These are phyloP conservation scores for Scheffersomyces segobiensis DNA, from an alignment of 1,139 yeast genomes.

Conservation along the genomic window DNA sequence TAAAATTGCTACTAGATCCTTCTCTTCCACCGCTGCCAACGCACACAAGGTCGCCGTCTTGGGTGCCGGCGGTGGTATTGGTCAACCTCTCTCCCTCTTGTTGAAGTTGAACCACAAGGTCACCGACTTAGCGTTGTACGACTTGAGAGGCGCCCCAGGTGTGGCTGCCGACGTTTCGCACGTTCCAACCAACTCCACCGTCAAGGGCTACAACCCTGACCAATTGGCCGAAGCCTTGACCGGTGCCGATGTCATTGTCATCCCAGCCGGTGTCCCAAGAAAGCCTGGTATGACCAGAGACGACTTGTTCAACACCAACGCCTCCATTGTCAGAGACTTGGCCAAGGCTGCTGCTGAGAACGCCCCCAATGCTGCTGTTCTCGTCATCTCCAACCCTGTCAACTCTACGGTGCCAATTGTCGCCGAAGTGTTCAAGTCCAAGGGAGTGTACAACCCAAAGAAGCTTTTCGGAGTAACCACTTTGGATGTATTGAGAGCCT, in stretches of 20 bases:
- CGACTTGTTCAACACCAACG: slow-evolving; percentile 90
- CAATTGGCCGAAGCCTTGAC: slow-evolving; percentile 60
- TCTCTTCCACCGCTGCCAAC: slow-evolving; percentile 62
- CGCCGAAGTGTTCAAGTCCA: slow-evolving; percentile 77
- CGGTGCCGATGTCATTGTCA: slow-evolving; percentile 75
- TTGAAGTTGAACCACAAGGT: slow-evolving; percentile 65
- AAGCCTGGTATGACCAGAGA: slow-evolving; percentile 99
- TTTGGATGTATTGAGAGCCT: slow-evolving; percentile 85
- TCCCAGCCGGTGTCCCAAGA: slow-evolving; percentile 97
- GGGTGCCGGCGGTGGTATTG: slow-evolving; percentile 90
- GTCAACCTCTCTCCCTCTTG: slow-evolving; percentile 88
- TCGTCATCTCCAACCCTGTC: slow-evolving; percentile 91
- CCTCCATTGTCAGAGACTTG: slow-evolving; percentile 82
- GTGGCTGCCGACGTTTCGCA: slow-evolving; percentile 92
- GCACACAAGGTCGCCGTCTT: slow-evolving; percentile 75
- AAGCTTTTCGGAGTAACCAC: slow-evolving; percentile 92
- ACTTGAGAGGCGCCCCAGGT: slow-evolving; percentile 88
- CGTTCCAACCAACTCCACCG: slow-evolving; percentile 77
- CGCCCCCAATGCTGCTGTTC: slow-evolving; percentile 74
- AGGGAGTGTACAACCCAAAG: slow-evolving; percentile 75
- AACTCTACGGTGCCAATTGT: slow-evolving; percentile 95
- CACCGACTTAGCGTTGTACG: slow-evolving; percentile 76
- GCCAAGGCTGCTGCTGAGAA: slow-evolving; percentile 75
- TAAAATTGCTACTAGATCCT: slow-evolving; percentile 61
- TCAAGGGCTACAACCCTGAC: slow-evolving; percentile 70